Base-by-base conservation (phyloP, 1,284 basidiomycete species). In the Anthracocystis setariae region DNA sequence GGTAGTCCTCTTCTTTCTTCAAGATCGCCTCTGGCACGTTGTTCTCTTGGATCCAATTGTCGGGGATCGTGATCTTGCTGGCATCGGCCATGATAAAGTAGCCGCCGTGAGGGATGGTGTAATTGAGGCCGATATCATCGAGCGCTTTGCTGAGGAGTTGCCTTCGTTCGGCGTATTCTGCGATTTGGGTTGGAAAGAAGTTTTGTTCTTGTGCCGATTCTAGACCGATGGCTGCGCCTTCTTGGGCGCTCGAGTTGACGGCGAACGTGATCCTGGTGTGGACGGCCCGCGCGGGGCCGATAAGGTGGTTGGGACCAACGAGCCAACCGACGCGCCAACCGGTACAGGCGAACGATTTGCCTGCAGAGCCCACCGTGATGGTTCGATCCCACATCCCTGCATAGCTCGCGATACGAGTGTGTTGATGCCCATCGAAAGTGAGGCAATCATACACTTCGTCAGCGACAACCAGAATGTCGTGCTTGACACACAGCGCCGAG, bases 261-360 rank as follows among this genome's bases (percentile, higher is more conserved):
- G 92, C 94, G 85, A 98, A 98, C 18, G 97, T 91, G 80, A 98
- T 95, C 40, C 95, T 90, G 0, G 93, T 94, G 50, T 90, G 90
- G 0, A 93, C 95, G 3, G 93, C 93, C 20, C 96, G 87, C 5
- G 92, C 90, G 1, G 95, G 93, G 35, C 86, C 86, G 58, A 96
- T 91, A 76, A 98, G 91, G 38, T 89, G 89, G 21, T 88, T 82
- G 5, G 93, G 92, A 7, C 91, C 96, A 69, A 98, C 90, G 13
- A 94, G 88, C 94, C 94, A 98, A 56, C 95, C 96, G 23, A 98
- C 89, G 58, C 96, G 90, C 95, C 95, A 98, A 23, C 96, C 96
- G 1, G 96, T 99, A 8, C 93, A 93, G 17, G 95, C 92, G 83
- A 99, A 99, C n/a, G 92, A 90, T 86, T 84, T 79, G 71, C 91